These are phyloP conservation scores for Scedosporium aurantiacum DNA, from an alignment of 2,329 filamentous ascomycete species.

Conservation along the genomic window DNA sequence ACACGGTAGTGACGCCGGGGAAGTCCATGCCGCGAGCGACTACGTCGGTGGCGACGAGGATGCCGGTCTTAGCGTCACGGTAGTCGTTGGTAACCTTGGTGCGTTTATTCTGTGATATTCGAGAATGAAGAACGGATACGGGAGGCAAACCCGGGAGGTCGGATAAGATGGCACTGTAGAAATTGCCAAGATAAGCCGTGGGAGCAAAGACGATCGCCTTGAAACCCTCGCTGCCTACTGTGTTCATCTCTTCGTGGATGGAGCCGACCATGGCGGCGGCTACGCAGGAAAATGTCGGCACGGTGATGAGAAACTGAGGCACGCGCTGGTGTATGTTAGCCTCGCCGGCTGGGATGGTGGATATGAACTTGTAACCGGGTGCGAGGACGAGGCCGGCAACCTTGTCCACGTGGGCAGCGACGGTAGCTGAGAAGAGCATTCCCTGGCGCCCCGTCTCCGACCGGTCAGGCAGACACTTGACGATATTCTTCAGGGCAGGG, in stretches of 20 bases:
- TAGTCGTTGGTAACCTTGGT: slow-evolving; percentile 50
- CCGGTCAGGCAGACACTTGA: slow-evolving; percentile 57
- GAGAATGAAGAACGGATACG: slow-evolving; percentile 36
- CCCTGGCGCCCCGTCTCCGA: slow-evolving; percentile 51
- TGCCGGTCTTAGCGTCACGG: slow-evolving; percentile 37
- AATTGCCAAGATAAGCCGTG: slow-evolving; percentile 39
- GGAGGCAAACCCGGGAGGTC: slow-evolving; percentile 27
- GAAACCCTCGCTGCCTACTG: slow-evolving; percentile 40
- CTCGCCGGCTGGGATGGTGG: slow-evolving; percentile 67
- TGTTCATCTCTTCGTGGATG: slow-evolving; percentile 32
- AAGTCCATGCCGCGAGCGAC: slow-evolving; percentile 65
- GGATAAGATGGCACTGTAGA: slow-evolving; percentile 36
- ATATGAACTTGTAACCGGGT: slow-evolving; percentile 66
- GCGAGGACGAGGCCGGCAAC: slow-evolving; percentile 61
- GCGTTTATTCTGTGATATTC: slow-evolving; percentile 38
- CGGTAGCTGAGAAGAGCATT: slow-evolving; percentile 78
- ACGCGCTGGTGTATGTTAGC: slow-evolving; percentile 65
- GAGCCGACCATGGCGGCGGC: slow-evolving; percentile 46
- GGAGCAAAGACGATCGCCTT: slow-evolving; percentile 79
- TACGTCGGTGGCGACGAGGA: slow-evolving; percentile 60
- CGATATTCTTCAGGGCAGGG: slow-evolving; percentile 65
- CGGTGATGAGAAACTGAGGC: slow-evolving; percentile 57
- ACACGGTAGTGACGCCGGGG: slow-evolving; percentile 55
- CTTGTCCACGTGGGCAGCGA: slow-evolving; percentile 66
- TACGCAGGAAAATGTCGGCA: slow-evolving; percentile 62